A percentile compares a stretch with the other conserved stretches of the same genome.
These are phyloP conservation scores for Phyllostachys edulis DNA, from an alignment of 176 grass and related monocot species.

Conservation along the genomic window DNA sequence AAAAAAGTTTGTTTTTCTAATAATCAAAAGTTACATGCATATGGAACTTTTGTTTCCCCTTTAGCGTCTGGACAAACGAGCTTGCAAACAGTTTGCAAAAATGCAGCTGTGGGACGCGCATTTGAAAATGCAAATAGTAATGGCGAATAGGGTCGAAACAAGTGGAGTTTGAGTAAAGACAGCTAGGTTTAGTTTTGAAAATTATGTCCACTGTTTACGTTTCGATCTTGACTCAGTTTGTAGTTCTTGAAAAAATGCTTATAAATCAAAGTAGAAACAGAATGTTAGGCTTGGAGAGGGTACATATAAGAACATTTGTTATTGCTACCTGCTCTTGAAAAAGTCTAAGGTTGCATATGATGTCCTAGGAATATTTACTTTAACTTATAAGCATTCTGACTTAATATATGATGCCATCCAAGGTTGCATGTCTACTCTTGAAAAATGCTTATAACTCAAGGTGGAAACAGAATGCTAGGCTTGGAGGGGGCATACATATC, in stretches of 20 bases:
- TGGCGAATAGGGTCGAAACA: not conserved
- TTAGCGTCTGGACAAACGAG: not conserved
- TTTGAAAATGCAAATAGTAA: conserved; percentile 13
- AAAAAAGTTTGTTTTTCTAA: not conserved
- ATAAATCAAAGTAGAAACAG: not conserved
- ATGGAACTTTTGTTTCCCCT: not conserved
- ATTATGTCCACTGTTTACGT: not conserved
- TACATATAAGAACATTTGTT: not conserved
- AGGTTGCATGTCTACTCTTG: no score
- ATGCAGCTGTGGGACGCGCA: not conserved
- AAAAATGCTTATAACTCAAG: conserved; percentile 11
- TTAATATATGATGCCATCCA: no score
- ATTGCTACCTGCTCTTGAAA: no score
- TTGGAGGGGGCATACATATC: not conserved
- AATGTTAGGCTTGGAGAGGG: not conserved
- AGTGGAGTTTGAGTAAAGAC: not conserved
- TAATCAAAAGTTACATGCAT: no score
- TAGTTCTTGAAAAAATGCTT: conserved; percentile 26
- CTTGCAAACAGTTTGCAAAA: not conserved
- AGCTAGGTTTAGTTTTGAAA: conserved; percentile 1
- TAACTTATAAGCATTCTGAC: no score
- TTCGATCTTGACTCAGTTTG: conserved; percentile 8
- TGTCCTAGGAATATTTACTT: no score
- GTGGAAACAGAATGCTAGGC: not conserved
- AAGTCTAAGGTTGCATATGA: not conserved